Conservation (phyloP, 1,284 basidiomycete species). For the Stereum hirsutum region DNA sequence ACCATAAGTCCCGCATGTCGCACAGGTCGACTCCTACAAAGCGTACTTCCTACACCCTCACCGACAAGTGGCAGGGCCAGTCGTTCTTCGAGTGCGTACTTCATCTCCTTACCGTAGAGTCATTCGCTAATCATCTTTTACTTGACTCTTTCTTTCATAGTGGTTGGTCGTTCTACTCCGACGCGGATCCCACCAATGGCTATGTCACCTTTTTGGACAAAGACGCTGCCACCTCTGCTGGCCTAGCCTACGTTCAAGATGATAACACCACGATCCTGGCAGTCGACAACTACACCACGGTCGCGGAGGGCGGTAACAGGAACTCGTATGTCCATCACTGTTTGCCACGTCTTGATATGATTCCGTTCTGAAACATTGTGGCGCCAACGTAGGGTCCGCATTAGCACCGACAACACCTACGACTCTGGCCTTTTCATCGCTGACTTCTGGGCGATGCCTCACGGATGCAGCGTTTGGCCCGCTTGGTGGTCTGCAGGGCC, state of each 20-base stretch:
- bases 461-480: constrained; percentile 78
- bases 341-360: background rate
- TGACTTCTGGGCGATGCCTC: constrained; percentile 71
- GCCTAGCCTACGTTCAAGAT: constrained; percentile 49
- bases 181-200: constrained; percentile 58
- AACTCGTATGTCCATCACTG: constrained; percentile 42
- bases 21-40: background rate
- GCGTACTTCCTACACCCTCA: constrained; percentile 20
- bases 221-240: constrained; percentile 33
- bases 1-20: constrained; percentile 8
- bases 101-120: background rate
- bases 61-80: constrained; percentile 28
- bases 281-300: constrained; percentile 47
- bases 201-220: constrained; percentile 44
- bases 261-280: constrained; percentile 47
- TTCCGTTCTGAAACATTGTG: background rate
- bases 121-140: background rate
- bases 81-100: constrained; percentile 21
- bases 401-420: constrained; percentile 59
- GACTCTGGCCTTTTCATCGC: constrained; percentile 68
- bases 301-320: constrained; percentile 45
- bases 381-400: constrained; percentile 46
- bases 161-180: constrained; percentile 54
- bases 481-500: constrained; percentile 57
- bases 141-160: constrained; percentile 21